phyloP scores from a whole-genome alignment of 371 early-diverging fungal genomes.

The Chytridiales sp. region DNA sequence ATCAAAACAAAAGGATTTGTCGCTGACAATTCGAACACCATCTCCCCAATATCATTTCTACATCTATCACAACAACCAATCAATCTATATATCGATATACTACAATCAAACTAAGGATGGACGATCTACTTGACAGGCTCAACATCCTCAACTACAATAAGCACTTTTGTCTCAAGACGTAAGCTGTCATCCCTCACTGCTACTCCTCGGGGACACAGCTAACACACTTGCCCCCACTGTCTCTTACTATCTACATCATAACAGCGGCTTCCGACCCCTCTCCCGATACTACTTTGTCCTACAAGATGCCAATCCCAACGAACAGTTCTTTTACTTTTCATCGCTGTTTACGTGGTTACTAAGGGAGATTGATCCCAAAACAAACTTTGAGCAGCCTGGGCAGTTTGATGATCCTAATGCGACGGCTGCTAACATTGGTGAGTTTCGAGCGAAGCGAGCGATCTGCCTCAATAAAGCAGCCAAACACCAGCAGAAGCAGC shows the following conservation, averaged over 20 bases:
- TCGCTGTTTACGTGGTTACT: slow-evolving; percentile 49
- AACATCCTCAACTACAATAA: slow-evolving; percentile 41
- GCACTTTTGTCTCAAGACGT: slow-evolving; percentile 37
- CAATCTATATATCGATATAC: not conserved
- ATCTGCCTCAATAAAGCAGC: not conserved
- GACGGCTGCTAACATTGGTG: slow-evolving; percentile 49
- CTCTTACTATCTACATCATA: too few species aligned
- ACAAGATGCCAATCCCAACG: slow-evolving; percentile 46
- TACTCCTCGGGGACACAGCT: not conserved
- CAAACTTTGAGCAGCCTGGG: slow-evolving; percentile 44
- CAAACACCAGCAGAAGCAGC: too few species aligned
- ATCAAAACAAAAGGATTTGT: not conserved
- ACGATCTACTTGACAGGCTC: slow-evolving; percentile 50
- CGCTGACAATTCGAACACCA: not conserved
- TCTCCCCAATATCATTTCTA: not conserved
- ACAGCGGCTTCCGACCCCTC: slow-evolving; percentile 44
- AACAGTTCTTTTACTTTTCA: slow-evolving; percentile 52
- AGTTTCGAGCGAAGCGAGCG: not conserved
- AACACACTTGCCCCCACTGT: slow-evolving; percentile 8
- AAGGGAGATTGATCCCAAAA: slow-evolving; percentile 26
- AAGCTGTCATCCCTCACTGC: not conserved
- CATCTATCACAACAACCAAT: not conserved
- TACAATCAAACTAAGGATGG: slow-evolving; percentile 25
- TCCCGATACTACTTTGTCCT: slow-evolving; percentile 41
- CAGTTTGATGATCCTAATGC: slow-evolving; percentile 61